Evolutionary conservation across 257 asterid genomes (phyloP), one percentile per base, ranked within the genome.

Genomic region (Prunella vulgaris): DNA sequence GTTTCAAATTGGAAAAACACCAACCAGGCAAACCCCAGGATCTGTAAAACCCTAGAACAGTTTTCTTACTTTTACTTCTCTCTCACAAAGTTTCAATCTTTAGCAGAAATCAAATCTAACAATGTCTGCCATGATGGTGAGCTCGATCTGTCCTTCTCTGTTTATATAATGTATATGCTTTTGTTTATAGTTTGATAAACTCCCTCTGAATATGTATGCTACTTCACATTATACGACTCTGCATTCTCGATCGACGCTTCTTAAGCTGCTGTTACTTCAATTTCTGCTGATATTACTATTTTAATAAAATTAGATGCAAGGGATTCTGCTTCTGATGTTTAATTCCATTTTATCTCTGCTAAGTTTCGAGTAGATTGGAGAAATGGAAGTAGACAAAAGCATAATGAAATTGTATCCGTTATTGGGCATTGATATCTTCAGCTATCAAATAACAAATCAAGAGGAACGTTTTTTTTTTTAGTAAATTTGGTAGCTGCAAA

Each of bases 121-220:
- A 70, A 82, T 78, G 83, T 54, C 81, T 9, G 10, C 76, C 70
- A 81, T 81, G 85, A 5, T 81, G 85, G 85, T 81, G 54, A 77
- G 83, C 63, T 77, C 9, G 74, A 77, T 74, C 74, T 30, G 22
- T 30, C 67, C 51, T 14, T 58, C 53, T 22, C 42, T 51, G 6
- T 51, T 20, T 69, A 13, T 33, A 27, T 18, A 51, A 20, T 38
- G 18, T 42, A 13, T 25, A 49, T 35, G 62, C 42, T 2, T 51
- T 51, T 35, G 27, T 69, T 44, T 35, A 20, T 20, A 15, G 30
- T 25, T 71, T 40, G 20, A 5, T 7, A 38, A 28, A 40, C 24
- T 33, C 18, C 21, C 10, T 22, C n/a, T 46, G 18, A 33, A 13
- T 56, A n/a, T 52, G 58, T 6, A 22, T 53, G 72, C 70, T 59